A percentile compares a stretch with the other conserved stretches of the same genome.
Conservation (phyloP, 352 stramenopile species). For the Blastocystis sp. region DNA sequence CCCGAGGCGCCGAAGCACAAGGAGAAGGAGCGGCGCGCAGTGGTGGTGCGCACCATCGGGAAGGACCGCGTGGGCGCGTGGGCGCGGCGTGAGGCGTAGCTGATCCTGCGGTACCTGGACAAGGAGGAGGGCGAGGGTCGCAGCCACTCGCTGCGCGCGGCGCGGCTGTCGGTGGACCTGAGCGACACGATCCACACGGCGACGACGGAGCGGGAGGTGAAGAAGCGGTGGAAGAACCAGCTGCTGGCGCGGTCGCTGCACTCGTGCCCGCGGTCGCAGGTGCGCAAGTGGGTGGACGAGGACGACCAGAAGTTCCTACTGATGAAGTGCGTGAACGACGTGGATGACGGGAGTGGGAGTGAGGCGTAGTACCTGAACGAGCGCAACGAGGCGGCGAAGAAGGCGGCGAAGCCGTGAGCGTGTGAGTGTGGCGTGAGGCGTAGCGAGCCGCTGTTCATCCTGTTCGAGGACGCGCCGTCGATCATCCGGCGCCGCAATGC, state of each 20-base stretch:
- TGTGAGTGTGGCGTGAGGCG: neutral
- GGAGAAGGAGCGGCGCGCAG: slow-evolving; percentile 61
- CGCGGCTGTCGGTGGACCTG: slow-evolving; percentile 25
- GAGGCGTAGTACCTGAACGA: slow-evolving; percentile 38
- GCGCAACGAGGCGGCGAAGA: slow-evolving; percentile 41
- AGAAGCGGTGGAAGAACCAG: slow-evolving; percentile 52
- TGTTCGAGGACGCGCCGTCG: slow-evolving; percentile 56
- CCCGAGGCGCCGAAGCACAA: slow-evolving; percentile 19
- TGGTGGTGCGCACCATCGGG: slow-evolving; percentile 47
- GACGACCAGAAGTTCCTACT: slow-evolving; percentile 68
- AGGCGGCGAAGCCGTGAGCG: slow-evolving; percentile 8
- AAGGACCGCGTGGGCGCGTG: neutral
- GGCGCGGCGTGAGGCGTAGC: neutral
- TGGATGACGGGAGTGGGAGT: neutral
- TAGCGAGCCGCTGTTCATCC: slow-evolving; percentile 57
- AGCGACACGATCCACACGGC: neutral
- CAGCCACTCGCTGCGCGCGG: neutral
- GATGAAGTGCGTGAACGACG: slow-evolving; percentile 67
- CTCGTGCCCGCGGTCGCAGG: slow-evolving; percentile 36
- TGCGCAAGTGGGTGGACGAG: slow-evolving; percentile 65
- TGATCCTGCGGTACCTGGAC: slow-evolving; percentile 51
- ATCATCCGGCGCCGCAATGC: slow-evolving; percentile 46
- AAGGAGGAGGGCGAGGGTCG: slow-evolving; percentile 48
- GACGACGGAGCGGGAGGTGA: slow-evolving; percentile 2
- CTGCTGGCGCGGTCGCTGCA: slow-evolving; percentile 34